A percentile compares a stretch with the other conserved stretches of the same genome.
Evolutionary conservation across 192 early-diverging fungal species (phyloP).

Genomic region (Coemansia sp.): DNA sequence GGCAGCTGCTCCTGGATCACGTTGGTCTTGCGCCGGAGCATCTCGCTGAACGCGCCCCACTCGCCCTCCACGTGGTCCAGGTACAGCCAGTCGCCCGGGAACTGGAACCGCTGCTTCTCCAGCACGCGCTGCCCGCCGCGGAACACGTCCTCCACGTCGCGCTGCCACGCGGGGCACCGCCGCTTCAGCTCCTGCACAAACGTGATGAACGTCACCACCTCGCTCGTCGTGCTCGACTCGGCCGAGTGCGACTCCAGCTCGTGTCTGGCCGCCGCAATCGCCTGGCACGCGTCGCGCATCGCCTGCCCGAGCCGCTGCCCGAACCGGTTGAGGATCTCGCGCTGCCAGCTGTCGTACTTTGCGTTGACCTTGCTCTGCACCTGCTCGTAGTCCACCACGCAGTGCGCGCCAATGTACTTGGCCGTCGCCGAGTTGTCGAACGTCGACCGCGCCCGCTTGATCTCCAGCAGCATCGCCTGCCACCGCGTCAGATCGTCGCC

Average conservation of each 20-base stretch:
- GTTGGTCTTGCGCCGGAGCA: slow-evolving; percentile 83
- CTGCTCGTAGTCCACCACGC: slow-evolving; percentile 93
- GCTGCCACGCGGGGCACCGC: slow-evolving; percentile 70
- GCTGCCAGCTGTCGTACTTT: slow-evolving; percentile 97
- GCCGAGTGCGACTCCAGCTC: slow-evolving; percentile 86
- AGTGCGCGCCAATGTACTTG: slow-evolving; percentile 76
- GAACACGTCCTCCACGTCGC: slow-evolving; percentile 80
- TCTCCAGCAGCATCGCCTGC: slow-evolving; percentile 91
- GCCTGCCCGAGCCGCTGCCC: slow-evolving; percentile 71
- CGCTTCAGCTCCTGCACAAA: slow-evolving; percentile 93
- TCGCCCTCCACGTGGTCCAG: slow-evolving; percentile 94
- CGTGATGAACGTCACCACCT: slow-evolving; percentile 90
- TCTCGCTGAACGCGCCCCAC: slow-evolving; percentile 96
- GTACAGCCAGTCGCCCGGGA: slow-evolving; percentile 93
- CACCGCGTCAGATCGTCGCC: slow-evolving; percentile 86
- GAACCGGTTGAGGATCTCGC: slow-evolving; percentile 90
- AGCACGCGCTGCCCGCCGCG: slow-evolving; percentile 86
- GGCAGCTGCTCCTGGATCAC: slow-evolving; percentile 93
- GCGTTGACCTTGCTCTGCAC: slow-evolving; percentile 98
- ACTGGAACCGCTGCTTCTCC: slow-evolving; percentile 89
- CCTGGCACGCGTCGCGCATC: slow-evolving; percentile 77
- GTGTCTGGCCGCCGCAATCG: slow-evolving; percentile 69
- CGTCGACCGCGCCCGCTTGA: slow-evolving; percentile 86
- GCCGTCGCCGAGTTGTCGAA: slow-evolving; percentile 95
- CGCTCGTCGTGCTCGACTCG: slow-evolving; percentile 79